Evolutionary conservation across 257 asterid species (phyloP).

Genomic region (Petrea volubilis): DNA sequence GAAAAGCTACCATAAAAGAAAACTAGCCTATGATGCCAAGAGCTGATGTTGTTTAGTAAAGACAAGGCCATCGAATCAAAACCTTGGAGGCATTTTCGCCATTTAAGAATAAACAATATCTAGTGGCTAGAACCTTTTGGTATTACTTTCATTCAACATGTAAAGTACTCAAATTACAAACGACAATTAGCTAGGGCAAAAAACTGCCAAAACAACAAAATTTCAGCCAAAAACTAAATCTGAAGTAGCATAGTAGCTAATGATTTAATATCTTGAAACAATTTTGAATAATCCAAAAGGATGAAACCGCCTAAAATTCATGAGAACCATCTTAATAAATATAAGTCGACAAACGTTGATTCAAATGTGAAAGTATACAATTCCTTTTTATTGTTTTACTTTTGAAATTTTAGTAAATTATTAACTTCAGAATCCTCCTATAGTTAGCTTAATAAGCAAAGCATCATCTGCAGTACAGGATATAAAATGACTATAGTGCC

Average conservation of each 20-base stretch:
- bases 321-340: not conserved
- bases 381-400: not conserved
- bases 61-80: not conserved
- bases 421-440: not conserved
- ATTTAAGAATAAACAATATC: not conserved
- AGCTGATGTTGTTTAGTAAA: not conserved
- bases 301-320: conserved; percentile 2
- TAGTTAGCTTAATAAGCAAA: not conserved
- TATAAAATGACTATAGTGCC: not conserved
- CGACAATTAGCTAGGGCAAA: not conserved
- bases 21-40: not conserved
- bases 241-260: not conserved
- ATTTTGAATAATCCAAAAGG: not conserved
- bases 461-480: not conserved
- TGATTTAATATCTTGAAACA: no score
- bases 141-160: not conserved
- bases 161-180: not conserved
- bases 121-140: not conserved
- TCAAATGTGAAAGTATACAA: not conserved
- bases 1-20: not conserved
- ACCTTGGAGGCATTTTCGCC: not conserved
- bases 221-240: not conserved
- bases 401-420: not conserved
- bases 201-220: not conserved
- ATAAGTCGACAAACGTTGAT: not conserved